Conservation (phyloP, 257 asterid species). For the Rubia yunnanensis region DNA sequence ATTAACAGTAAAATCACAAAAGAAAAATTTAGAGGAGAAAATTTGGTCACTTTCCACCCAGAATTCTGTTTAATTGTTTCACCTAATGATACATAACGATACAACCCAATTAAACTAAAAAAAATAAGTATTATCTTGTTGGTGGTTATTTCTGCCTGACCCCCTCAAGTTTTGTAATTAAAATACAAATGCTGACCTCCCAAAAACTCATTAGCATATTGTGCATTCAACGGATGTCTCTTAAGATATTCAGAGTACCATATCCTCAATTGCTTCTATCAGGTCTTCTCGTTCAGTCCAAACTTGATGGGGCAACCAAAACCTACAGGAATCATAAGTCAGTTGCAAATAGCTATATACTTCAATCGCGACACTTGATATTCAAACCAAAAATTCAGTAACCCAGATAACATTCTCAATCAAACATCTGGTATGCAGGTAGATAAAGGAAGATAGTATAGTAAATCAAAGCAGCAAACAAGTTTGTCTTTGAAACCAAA, state of each 20-base stretch:
- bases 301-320: neutral
- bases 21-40: neutral
- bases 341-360: neutral
- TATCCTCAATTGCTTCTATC: neutral
- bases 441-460: no score
- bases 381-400: neutral
- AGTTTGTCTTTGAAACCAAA: neutral
- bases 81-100: neutral
- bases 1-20: neutral
- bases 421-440: neutral
- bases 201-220: neutral
- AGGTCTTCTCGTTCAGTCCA: neutral
- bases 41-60: neutral
- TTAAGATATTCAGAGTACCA: neutral
- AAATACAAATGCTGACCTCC: neutral
- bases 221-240: neutral
- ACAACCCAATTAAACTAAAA: neutral
- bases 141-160: slow-evolving; percentile 2
- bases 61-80: neutral
- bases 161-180: neutral
- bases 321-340: slow-evolving; percentile 1
- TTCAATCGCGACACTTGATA: neutral
- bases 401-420: neutral
- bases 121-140: neutral
- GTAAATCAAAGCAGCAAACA: neutral